These are phyloP conservation scores for Kodamaea fungicola DNA, from an alignment of 1,139 yeast species.

Conservation along the genomic window DNA sequence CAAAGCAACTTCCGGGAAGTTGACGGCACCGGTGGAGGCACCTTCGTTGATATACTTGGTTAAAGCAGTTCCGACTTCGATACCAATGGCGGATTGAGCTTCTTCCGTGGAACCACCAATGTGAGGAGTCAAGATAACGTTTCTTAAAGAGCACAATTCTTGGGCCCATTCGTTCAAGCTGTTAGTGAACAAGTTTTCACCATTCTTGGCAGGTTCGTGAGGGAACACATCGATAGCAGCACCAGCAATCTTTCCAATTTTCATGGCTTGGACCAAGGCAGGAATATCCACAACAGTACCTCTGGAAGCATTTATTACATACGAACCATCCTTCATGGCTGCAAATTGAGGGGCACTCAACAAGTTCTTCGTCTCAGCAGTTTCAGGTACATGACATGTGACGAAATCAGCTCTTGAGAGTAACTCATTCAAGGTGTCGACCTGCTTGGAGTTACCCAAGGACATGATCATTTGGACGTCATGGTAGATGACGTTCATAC, in stretches of 20 bases:
- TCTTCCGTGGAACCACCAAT: constrained; percentile 99
- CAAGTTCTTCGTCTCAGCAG: constrained; percentile 87
- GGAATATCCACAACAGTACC: constrained; percentile 98
- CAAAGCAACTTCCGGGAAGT: constrained; percentile 96
- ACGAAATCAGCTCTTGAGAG: constrained; percentile 82
- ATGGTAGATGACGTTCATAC: constrained; percentile 93
- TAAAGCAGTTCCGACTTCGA: constrained; percentile 86
- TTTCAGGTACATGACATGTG: constrained; percentile 91
- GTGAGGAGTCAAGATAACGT: constrained; percentile 92
- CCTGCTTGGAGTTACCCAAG: constrained; percentile 95
- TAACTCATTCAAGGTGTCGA: constrained; percentile 76
- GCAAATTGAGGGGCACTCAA: constrained; percentile 89
- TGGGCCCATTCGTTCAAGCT: constrained; percentile 79
- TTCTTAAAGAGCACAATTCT: constrained; percentile 78
- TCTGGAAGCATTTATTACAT: constrained; percentile 92
- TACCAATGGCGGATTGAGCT: constrained; percentile 97
- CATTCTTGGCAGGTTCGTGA: constrained; percentile 96
- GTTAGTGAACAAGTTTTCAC: constrained; percentile 72
- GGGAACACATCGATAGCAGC: constrained; percentile 98
- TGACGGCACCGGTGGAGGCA: constrained; percentile 91
- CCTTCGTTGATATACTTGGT: constrained; percentile 95
- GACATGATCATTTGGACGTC: constrained; percentile 94
- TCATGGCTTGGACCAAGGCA: constrained; percentile 87
- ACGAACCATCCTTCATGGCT: constrained; percentile 95
- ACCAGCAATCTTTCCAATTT: constrained; percentile 93